Evolutionary conservation across 1,284 basidiomycete species (phyloP), one percentile per base, ranked within the genome.

Genomic region (Vanrija humicola): DNA sequence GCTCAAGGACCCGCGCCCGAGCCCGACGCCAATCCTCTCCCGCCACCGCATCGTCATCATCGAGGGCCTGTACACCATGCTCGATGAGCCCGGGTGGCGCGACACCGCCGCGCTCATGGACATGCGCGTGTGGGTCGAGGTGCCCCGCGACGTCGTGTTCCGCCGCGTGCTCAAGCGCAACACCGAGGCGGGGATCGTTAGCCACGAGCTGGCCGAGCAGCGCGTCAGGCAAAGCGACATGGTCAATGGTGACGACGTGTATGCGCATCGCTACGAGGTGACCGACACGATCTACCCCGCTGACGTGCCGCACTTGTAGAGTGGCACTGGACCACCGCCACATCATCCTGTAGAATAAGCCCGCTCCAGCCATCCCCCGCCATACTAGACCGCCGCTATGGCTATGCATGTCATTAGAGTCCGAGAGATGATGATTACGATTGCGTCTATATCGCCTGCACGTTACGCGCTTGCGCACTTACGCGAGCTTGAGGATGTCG

Each of bases 1-100:
- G 3, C 57, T 75, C 38, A 80, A 82, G 67, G 82, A 83, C 59
- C 82, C 82, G 0, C 49, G 68, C 0, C 67, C 70, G 6, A 74
- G 78, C 4, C 75, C 73, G 5, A 72, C 86, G 14, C 68, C 76
- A 0, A 82, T 97, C 25, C 66, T 77, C 25, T 82, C 86, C 0
- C 61, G 77, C 29, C 85, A 93, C 65, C 83, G 86, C 5, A 81
- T 95, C 50, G 81, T 95, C 51, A 72, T 94, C 55, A 82, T 94
- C 56, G 90, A 95, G 74, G 90, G 92, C 0, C 77, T 95, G 9
- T 93, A 95, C 73, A 82, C 85, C 6, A 83, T 90, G 57, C 81
- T 92, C 19, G 80, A 84, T 38, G 77, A 84, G 18, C 78, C 82
- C 0, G 86, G 87, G 0, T 97, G 94, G 94, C 70, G 69, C 1